A percentile compares a stretch with the other conserved stretches of the same genome.
These are phyloP conservation scores for Vanderwaltozyma yarrowii DNA, from an alignment of 805 yeast genomes.

Conservation along the genomic window DNA sequence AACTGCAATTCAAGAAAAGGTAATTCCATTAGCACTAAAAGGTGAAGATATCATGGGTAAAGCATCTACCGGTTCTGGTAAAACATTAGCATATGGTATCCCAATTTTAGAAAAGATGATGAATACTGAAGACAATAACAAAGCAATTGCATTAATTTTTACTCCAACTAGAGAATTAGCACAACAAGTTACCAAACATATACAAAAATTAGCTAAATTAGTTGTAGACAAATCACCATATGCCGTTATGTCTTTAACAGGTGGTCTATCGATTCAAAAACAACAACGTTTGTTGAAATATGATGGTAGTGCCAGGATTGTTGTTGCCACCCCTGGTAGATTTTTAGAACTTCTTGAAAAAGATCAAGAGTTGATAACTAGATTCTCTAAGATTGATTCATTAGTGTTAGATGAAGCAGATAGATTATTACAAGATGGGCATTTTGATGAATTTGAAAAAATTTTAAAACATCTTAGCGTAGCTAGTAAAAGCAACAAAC, in stretches of 20 bases:
- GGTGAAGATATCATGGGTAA: conserved; percentile 87
- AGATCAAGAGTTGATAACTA: conserved; percentile 33
- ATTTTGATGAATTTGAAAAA: conserved; percentile 83
- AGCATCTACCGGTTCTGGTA: conserved; percentile 97
- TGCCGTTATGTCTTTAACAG: conserved; percentile 72
- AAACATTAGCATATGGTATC: conserved; percentile 89
- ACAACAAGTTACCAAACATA: conserved; percentile 80
- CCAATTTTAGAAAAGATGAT: conserved; percentile 69
- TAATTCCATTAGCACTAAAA: conserved; percentile 63
- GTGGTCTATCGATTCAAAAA: conserved; percentile 90
- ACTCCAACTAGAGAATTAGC: conserved; percentile 97
- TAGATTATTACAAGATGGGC: conserved; percentile 88
- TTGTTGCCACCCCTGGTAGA: conserved; percentile 95
- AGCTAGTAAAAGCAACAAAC: conserved; percentile 22
- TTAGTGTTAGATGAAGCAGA: conserved; percentile 93
- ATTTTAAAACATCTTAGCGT: conserved; percentile 55
- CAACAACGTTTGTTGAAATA: conserved; percentile 71
- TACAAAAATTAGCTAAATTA: conserved; percentile 37
- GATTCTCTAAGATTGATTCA: conserved; percentile 36
- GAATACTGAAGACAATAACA: conserved; percentile 9
- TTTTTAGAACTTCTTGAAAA: conserved; percentile 72
- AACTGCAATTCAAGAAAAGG: conserved; percentile 69
- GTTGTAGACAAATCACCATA: conserved; percentile 40
- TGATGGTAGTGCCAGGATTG: conserved; percentile 55
- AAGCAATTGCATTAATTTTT: conserved; percentile 69